These are phyloP conservation scores for Lentinula lateritia DNA, from an alignment of 768 basidiomycete species.

Conservation along the genomic window DNA sequence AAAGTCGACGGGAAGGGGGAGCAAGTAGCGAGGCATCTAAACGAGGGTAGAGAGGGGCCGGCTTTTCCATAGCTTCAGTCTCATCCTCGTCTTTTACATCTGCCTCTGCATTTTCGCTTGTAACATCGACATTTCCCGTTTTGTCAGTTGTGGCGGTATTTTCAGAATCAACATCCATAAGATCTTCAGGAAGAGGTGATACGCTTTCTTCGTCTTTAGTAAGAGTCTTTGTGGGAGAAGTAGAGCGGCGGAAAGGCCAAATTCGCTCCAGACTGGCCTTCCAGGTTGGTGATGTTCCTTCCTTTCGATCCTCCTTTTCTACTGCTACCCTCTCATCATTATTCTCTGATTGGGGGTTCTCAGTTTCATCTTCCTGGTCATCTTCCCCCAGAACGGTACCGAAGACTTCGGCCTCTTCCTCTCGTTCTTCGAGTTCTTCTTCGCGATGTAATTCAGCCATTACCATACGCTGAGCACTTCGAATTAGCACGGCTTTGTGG, in stretches of 20 bases:
- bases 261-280: conserved; percentile 37
- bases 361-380: conserved; percentile 26
- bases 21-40: conserved; percentile 24
- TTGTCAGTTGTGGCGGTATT: background rate
- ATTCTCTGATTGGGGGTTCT: conserved; percentile 17
- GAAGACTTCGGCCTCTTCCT: conserved; percentile 43
- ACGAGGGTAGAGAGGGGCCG: conserved; percentile 20
- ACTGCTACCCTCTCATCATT: conserved; percentile 20
- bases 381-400: conserved; percentile 24
- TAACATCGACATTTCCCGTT: background rate
- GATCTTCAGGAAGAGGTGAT: background rate
- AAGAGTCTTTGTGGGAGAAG: conserved; percentile 12
- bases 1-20: conserved; percentile 19
- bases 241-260: conserved; percentile 32
- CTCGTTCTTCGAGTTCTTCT: conserved; percentile 43
- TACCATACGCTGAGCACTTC: conserved; percentile 61
- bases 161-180: background rate
- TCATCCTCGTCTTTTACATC: conserved; percentile 15
- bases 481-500: conserved; percentile 65
- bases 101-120: background rate
- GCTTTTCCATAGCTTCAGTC: conserved; percentile 20
- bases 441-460: conserved; percentile 45
- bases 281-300: conserved; percentile 24
- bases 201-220: background rate
- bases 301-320: conserved; percentile 14